Evolutionary conservation across 2,329 filamentous ascomycete species (phyloP).

Genomic region (Emmonsiellopsis sp.): DNA sequence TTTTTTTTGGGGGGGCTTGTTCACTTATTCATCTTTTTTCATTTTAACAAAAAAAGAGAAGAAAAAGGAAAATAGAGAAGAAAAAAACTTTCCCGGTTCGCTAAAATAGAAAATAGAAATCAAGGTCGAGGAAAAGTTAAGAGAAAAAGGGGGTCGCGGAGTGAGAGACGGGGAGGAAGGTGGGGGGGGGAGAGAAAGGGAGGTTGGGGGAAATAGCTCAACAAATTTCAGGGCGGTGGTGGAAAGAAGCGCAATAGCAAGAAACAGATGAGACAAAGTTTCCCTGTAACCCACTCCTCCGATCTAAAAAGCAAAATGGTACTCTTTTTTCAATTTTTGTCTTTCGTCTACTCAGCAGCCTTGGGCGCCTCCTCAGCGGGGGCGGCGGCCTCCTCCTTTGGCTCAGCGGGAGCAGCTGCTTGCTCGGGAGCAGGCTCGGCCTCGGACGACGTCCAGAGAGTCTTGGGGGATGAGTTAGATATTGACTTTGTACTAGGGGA

Average conservation of each 20-base stretch:
- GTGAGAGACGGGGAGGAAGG: no score
- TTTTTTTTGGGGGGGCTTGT: background rate
- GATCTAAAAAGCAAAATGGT: slow-evolving; percentile 9
- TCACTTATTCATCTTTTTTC: background rate
- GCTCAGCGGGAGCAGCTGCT: slow-evolving; percentile 24
- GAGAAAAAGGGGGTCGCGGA: no score
- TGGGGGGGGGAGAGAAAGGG: background rate
- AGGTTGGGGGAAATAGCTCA: background rate
- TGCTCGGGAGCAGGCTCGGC: slow-evolving; percentile 64
- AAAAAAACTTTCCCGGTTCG: slow-evolving; percentile 2
- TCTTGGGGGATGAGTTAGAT: slow-evolving; percentile 47
- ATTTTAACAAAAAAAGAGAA: background rate
- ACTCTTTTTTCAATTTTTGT: slow-evolving; percentile 22
- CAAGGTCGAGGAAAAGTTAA: background rate
- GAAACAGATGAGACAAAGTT: slow-evolving; percentile 3
- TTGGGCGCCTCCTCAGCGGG: slow-evolving; percentile 27
- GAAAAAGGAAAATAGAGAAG: background rate
- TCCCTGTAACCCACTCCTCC: slow-evolving; percentile 10
- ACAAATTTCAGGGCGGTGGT: background rate
- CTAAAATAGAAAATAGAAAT: background rate
- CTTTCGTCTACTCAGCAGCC: slow-evolving; percentile 30
- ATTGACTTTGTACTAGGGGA: background rate
- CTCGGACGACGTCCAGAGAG: slow-evolving; percentile 98
- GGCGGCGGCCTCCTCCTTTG: slow-evolving; percentile 32
- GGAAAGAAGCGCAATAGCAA: slow-evolving; percentile 1